Evolutionary conservation across 116 monocot genomes (phyloP), one percentile per base, ranked within the genome.

Genomic region (Papilionanthe hybrid): DNA sequence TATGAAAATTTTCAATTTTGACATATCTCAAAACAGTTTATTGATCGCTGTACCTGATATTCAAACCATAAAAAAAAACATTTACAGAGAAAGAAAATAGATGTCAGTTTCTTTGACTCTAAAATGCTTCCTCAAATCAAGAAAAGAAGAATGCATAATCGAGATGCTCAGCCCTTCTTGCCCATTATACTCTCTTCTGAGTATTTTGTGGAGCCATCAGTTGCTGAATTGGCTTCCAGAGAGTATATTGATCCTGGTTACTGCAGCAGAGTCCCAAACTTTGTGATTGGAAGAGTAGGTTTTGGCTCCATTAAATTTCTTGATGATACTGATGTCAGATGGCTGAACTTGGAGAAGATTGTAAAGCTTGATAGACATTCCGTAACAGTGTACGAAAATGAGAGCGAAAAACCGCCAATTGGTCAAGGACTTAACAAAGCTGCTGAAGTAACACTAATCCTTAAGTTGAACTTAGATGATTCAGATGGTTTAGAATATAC

Each of bases 351-450:
- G 84, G 91, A 91, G 75, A 73, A 78, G 15, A 91, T 93, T 71
- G 93, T 99, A 1, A 93, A 90, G 79, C 91, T 99, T 81, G 77
- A 77, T 57, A 81, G 79, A 29, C 82, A 94, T 77, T 90, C 85
- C 22, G 89, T 99, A 17, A 75, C 48, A 13, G 95, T 99, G 12
- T 99, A 99, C 81, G 88, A 83, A 50, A 78, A 95, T 85, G 91
- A 99, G 79, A 55, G 2, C 3, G 83, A 89, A 1, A 93, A 90
- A 74, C 99, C 99, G 5, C 85, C 89, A 47, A 55, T 99, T 49
- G 99, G 93, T 29, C 76, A 88, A 42, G 99, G 95, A 65, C 91
- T 99, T 17, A 99, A 99, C 76, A 99, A 99, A 86, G 18, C 88
- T 29, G 99, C 95, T n/a, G 93, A 93, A 87, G 95, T 99, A 53